Evolutionary conservation across 2,329 filamentous ascomycete genomes (phyloP), one percentile per base, ranked within the genome.

Genomic region (Fusarium duplospermum): DNA sequence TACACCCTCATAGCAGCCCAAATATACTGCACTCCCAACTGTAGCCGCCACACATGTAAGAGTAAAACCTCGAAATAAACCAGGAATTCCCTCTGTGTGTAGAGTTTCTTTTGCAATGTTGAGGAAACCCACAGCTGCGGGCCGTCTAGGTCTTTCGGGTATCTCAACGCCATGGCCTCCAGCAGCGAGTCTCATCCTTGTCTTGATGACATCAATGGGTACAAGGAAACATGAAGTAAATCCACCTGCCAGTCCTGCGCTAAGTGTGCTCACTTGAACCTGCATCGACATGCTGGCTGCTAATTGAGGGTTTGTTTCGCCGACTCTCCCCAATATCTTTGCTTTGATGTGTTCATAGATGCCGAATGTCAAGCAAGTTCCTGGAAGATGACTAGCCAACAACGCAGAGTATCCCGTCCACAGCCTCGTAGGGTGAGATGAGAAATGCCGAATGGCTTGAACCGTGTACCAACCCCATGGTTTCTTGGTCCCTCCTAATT

Each of bases 331-430:
- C 1, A 72, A 45, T 58, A 72, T 68, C 13, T 22, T 24, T 7
- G 42, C 38, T 47, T 73, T 73, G 1, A 73, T 50, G 11, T 74
- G 64, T 13, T 73, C 71, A 18, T 73, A 73, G 4, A 73, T 68
- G 1, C 71, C 71, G 2, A 73, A 73, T 0, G 71, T 69, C 3
- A 73, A 24, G 6, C 71, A 74, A 1, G 71, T 74, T 2, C 67
- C 71, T 2, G 71, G 71, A 2, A 73, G 38, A 18, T 73, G 74
- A 0, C 71, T 72, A 10, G 71, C 71, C 1, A 73, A 60, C 9
- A 73, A 35, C 0, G 73, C 71, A 0, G 67, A 65, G 7, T 73
- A 73, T 4, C 71, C 71, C 0, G 71, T 74, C 71, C 71, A 73
- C 2, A 73, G 7, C 5, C 60, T 73, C 11, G 64, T 11, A 6